Conservation (phyloP, 371 early-diverging fungal species). For the Actinomucor elegans region DNA sequence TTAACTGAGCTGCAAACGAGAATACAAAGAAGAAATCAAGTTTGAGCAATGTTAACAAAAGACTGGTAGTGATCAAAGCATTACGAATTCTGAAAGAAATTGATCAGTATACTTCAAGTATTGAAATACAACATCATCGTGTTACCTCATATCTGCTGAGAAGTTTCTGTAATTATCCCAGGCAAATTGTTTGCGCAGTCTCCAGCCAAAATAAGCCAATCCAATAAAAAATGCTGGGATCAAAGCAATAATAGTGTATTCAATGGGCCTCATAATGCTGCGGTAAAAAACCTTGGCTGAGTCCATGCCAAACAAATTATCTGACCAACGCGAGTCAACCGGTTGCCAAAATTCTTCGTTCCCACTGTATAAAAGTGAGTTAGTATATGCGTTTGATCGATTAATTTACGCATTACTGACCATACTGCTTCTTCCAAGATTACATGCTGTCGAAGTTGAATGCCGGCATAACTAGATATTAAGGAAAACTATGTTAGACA, state of each 20-base stretch:
- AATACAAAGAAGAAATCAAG: constrained; percentile 53
- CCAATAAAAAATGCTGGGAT: constrained; percentile 47
- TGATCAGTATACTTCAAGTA: no score
- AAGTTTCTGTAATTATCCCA: constrained; percentile 56
- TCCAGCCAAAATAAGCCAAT: constrained; percentile 40
- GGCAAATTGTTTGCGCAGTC: constrained; percentile 49
- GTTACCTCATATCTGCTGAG: constrained; percentile 51
- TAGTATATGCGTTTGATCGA: background rate
- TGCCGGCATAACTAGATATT: constrained; percentile 43
- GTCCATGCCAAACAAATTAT: constrained; percentile 21
- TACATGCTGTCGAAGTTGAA: constrained; percentile 52
- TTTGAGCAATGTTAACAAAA: constrained; percentile 44
- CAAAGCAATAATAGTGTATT: constrained; percentile 51
- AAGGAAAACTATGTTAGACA: no score
- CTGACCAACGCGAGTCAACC: constrained; percentile 29
- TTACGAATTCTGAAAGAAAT: constrained; percentile 45
- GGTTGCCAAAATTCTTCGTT: constrained; percentile 7
- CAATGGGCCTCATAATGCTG: constrained; percentile 42
- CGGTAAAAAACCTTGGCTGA: constrained; percentile 33
- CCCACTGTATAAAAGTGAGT: constrained; percentile 2
- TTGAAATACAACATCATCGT: no score
- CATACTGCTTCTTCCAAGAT: constrained; percentile 50
- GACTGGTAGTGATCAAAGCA: constrained; percentile 39
- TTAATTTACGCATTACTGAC: constrained; percentile 11
- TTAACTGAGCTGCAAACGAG: constrained; percentile 50